Base-by-base conservation (phyloP, 176 grass and related monocot genomes). In the Bromus sterilis region DNA sequence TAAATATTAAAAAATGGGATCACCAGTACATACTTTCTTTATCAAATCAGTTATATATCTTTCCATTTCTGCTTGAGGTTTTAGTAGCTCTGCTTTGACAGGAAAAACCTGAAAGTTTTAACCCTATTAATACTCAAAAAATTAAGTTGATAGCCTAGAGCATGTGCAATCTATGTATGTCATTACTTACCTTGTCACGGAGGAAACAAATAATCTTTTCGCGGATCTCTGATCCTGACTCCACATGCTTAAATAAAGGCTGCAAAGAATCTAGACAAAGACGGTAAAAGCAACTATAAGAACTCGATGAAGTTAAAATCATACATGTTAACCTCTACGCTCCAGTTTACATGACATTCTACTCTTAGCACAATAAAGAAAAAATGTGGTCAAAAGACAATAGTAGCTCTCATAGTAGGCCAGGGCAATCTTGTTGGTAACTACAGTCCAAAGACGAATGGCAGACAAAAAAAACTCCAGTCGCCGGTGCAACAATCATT, bases 151-250 rank as follows among this genome's bases (percentile, higher is more conserved):
- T 62, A 37, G 31, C 59, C 66, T 48, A 66, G 34, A 71, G 63
- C 72, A 55, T 18, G 42, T 60, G 30, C 34, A 67, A 72, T 29
- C 11, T 34, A 66, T 34, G 80, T 57, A 75, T 39, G 31, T 7
- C 62, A 76, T 23, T 33, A 89, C 35, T 84, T 91, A 93, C 97
- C 97, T 96, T 99, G 85, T 99, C 97, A 86, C 91, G 93, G 68
- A 99, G 91, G 59, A 99, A 99, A 80, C 85, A 93, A 62, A 99
- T 96, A 83, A 96, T 88, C 77, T 93, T 99, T 84, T 99, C 97
- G 62, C 97, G 97, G 42, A 99, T 93, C 85, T 99, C 93, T 68
- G 90, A 66, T 82, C 93, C 97, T 51, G 85, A 80, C 80, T 99
- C 97, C 69, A 99, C 89, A 78, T 96, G 97, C 79, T 99, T 93